Base-by-base conservation (phyloP, 768 basidiomycete species). In the Auriscalpium vulgare region DNA sequence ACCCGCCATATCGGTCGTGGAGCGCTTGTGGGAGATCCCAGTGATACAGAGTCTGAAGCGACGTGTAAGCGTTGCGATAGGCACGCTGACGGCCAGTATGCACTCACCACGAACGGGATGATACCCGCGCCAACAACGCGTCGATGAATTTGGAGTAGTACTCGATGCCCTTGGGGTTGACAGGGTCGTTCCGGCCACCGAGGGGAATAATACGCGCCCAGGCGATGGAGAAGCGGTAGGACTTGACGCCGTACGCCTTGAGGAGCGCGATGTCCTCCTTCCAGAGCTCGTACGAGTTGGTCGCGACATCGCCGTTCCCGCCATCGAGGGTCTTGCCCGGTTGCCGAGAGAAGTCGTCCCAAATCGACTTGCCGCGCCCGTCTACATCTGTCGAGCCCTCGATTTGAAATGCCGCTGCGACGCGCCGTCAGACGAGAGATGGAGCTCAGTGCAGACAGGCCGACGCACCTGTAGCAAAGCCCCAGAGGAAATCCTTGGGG, bases 11-110 rank as follows among this genome's bases (percentile, higher is more conserved):
- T 54, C 82, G 76, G 58, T 88, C 83, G 54, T 88, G 81, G 40
- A 92, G 77, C 19, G 71, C 82, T 64, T 87, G 84, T 10, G 88
- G 88, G 10, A 89, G 77, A 65, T 90, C 88, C 88, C 88, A 90
- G 67, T 85, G 86, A 64, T 86, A 85, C 37, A 87, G 69, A 0
- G 84, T 87, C 83, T 87, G 60, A 45, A 37, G 38, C 13, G 47
- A 47, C 8, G 10, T 1, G 11, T 47, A 34, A 59, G 10, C 57
- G 29, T 53, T 53, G 54, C 56, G 17, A 50, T 16, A 58, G 47
- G 36, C 37, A 37, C 23, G 19, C 29, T 40, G 34, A 40, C 2
- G 55, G 43, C 44, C 44, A 17, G 21, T 19, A 43, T 50, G 45
- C 43, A 77, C 81, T 45, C 62, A 84, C 85, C 52, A 85, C 81